A percentile compares a stretch with the other conserved stretches of the same genome.
Conservation (phyloP, 2,329 filamentous ascomycete genomes). For the Epichloe uncinata region DNA sequence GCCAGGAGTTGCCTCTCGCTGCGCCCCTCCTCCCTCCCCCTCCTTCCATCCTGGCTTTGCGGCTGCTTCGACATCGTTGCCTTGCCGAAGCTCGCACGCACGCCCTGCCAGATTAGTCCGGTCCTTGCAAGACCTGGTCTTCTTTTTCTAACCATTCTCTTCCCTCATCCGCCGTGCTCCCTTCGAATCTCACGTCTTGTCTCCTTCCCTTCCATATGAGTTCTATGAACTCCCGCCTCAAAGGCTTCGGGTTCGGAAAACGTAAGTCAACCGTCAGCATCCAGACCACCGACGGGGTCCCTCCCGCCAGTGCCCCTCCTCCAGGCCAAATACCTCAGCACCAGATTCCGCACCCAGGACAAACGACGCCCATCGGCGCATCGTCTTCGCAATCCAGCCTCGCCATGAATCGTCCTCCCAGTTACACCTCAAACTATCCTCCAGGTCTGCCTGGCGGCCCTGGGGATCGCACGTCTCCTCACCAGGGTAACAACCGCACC, state of each 20-base stretch:
- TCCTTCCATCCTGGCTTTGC: slow-evolving; percentile 4
- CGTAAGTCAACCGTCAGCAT: slow-evolving; percentile 56
- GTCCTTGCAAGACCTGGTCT: not conserved
- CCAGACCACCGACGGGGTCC: slow-evolving; percentile 31
- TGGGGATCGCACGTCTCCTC: slow-evolving; percentile 40
- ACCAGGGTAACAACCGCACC: slow-evolving; percentile 36
- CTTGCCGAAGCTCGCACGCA: not conserved
- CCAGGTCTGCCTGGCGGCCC: slow-evolving; percentile 27
- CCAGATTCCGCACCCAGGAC: slow-evolving; percentile 23
- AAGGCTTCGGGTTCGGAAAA: slow-evolving; percentile 71
- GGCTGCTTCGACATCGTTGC: not conserved
- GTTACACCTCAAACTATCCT: slow-evolving; percentile 46
- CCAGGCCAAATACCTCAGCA: slow-evolving; percentile 34
- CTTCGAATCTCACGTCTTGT: slow-evolving; percentile 2
- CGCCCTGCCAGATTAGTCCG: not conserved
- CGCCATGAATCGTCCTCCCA: slow-evolving; percentile 54
- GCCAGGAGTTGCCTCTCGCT: not conserved
- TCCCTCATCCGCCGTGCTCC: slow-evolving; percentile 6
- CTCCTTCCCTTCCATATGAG: slow-evolving; percentile 41
- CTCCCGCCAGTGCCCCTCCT: slow-evolving; percentile 22
- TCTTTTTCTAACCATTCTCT: slow-evolving; percentile 6
- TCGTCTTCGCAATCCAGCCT: slow-evolving; percentile 33
- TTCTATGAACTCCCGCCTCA: slow-evolving; percentile 69
- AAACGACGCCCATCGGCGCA: slow-evolving; percentile 22
- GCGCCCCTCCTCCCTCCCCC: not conserved